These are phyloP conservation scores for Chlorella sp. DNA, from an alignment of 139 green algal genomes.

Conservation along the genomic window DNA sequence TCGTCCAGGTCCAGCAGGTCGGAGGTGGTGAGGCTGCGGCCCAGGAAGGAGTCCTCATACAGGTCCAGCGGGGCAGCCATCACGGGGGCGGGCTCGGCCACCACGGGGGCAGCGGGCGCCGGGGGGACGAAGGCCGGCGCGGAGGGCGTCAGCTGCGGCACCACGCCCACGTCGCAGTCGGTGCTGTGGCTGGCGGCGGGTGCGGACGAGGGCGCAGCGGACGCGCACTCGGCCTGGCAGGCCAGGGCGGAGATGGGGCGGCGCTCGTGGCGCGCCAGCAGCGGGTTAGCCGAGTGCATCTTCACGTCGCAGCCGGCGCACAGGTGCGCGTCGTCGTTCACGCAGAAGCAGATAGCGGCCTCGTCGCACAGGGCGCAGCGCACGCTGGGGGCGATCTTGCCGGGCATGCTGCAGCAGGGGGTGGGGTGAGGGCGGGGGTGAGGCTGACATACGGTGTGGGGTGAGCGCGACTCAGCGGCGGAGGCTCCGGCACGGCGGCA, in stretches of 20 bases:
- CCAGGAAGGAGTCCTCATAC: conserved; percentile 28
- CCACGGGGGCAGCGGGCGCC: background rate
- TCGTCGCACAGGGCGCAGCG: conserved; percentile 15
- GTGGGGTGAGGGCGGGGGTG: background rate
- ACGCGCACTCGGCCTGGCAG: conserved; percentile 22
- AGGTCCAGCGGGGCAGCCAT: background rate
- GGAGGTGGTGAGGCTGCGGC: conserved; percentile 10
- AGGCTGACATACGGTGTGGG: background rate
- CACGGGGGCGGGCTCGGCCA: background rate
- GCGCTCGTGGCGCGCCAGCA: conserved; percentile 43
- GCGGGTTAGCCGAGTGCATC: conserved; percentile 38
- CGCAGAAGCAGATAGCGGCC: conserved; percentile 36
- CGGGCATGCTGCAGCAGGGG: conserved; percentile 4
- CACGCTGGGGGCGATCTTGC: conserved; percentile 32
- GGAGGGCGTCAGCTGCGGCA: conserved; percentile 11
- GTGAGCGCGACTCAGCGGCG: background rate
- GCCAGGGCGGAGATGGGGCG: background rate
- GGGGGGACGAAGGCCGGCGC: no score
- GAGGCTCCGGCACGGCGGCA: background rate
- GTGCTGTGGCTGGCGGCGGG: background rate
- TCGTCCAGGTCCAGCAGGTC: conserved; percentile 36
- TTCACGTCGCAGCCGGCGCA: conserved; percentile 39
- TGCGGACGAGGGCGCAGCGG: background rate
- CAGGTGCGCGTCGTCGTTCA: conserved; percentile 47
- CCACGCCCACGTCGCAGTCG: conserved; percentile 35